phyloP scores from a whole-genome alignment of 1,139 yeast species.

The Diutina ranongensis region DNA sequence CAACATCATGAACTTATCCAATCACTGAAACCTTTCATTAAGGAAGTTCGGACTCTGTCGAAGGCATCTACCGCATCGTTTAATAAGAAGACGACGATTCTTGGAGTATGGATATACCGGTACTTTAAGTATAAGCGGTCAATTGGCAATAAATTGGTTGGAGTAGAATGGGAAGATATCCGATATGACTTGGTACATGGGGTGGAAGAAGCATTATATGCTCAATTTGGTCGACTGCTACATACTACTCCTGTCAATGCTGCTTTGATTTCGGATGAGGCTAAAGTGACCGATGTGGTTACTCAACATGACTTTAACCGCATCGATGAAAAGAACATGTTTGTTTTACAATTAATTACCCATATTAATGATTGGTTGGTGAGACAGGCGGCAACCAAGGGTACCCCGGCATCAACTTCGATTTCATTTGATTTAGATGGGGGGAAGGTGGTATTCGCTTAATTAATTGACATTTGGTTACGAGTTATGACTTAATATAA shows the following conservation, averaged over 20 bases:
- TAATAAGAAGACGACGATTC: constrained; percentile 7
- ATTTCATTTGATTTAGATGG: background rate
- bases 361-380: constrained; percentile 1
- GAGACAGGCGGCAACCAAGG: background rate
- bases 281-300: background rate
- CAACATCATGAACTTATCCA: constrained; percentile 2
- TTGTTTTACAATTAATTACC: background rate
- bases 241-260: background rate
- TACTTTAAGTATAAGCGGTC: constrained; percentile 31
- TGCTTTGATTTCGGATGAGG: background rate
- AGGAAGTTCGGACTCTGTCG: constrained; percentile 6
- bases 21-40: background rate
- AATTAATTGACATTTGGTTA: too few species aligned
- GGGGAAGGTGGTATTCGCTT: background rate
- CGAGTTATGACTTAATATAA: background rate
- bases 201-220: constrained; percentile 24
- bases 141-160: constrained; percentile 26
- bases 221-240: constrained; percentile 22
- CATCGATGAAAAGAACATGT: constrained; percentile 3
- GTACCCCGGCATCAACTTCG: background rate
- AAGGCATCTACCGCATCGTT: constrained; percentile 6
- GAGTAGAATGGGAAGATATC: constrained; percentile 37
- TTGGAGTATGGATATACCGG: constrained; percentile 19
- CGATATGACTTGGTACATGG: constrained; percentile 29
- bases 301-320: constrained; percentile 4